Percentiles rank a stretch among this genome's conserved stretches.
phyloP scores from a whole-genome alignment of 2,329 filamentous ascomycete species.

The Sporothrix protearum region DNA sequence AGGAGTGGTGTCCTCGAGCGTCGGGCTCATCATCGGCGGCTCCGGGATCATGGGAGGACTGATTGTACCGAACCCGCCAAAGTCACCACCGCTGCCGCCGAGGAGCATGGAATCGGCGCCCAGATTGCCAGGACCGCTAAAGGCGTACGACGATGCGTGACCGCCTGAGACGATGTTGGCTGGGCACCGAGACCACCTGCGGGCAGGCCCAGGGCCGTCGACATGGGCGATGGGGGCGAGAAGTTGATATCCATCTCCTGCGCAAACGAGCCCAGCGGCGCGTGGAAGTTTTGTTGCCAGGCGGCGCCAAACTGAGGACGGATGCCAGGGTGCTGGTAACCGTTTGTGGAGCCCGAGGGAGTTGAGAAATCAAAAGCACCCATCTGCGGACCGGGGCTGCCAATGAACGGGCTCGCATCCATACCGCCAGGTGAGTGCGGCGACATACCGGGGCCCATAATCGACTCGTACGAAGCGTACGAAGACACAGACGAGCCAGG shows the following conservation, averaged over 20 bases:
- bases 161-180: slow-evolving; percentile 26
- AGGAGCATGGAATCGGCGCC: slow-evolving; percentile 18
- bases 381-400: slow-evolving; percentile 28
- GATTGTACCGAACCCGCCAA: slow-evolving; percentile 24
- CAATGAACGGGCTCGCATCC: slow-evolving; percentile 29
- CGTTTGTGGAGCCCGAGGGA: background rate
- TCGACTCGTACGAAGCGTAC: slow-evolving; percentile 29
- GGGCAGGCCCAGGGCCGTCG: slow-evolving; percentile 22
- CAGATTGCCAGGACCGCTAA: slow-evolving; percentile 12
- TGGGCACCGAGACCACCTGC: slow-evolving; percentile 22
- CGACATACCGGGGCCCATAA: slow-evolving; percentile 28
- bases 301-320: slow-evolving; percentile 28
- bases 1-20: slow-evolving; percentile 14
- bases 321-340: slow-evolving; percentile 28
- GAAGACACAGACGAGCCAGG: slow-evolving; percentile 30
- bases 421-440: slow-evolving; percentile 28
- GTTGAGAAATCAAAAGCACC: slow-evolving; percentile 26
- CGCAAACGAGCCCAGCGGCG: slow-evolving; percentile 26
- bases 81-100: slow-evolving; percentile 3
- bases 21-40: slow-evolving; percentile 29
- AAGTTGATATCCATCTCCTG: slow-evolving; percentile 29
- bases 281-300: slow-evolving; percentile 30
- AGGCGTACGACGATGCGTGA: slow-evolving; percentile 25
- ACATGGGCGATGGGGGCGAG: slow-evolving; percentile 29
- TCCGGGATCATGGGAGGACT: slow-evolving; percentile 27